These are phyloP conservation scores for Cyberlindnera xishuangbannaensis DNA, from an alignment of 805 yeast species.

Conservation along the genomic window DNA sequence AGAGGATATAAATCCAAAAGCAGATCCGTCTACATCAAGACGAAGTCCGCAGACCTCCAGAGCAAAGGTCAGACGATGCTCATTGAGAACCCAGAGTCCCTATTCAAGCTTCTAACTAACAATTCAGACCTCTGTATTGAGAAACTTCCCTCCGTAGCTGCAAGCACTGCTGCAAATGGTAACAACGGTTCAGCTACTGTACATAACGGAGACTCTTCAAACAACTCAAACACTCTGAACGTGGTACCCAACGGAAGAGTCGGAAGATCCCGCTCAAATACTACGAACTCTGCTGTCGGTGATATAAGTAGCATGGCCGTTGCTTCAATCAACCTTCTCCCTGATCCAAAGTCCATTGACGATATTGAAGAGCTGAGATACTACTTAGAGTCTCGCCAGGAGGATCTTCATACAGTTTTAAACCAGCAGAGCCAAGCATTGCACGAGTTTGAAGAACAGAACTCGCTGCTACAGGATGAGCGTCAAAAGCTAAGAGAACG, in stretches of 20 bases:
- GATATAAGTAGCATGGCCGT: slow-evolving; percentile 10
- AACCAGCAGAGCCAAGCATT: slow-evolving; percentile 29
- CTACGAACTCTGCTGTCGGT: slow-evolving; percentile 22
- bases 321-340: slow-evolving; percentile 8
- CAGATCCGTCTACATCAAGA: slow-evolving; percentile 35
- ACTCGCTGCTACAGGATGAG: slow-evolving; percentile 27
- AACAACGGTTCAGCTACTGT: slow-evolving; percentile 2
- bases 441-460: slow-evolving; percentile 36
- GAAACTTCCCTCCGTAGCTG: slow-evolving; percentile 27
- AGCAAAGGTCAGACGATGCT: slow-evolving; percentile 18
- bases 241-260: too few relatives aligned
- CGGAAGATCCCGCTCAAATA: slow-evolving; percentile 34
- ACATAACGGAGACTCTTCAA: too few relatives aligned
- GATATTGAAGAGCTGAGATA: slow-evolving; percentile 40
- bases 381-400: slow-evolving; percentile 36
- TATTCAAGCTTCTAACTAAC: slow-evolving; percentile 30
- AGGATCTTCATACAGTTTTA: slow-evolving; percentile 32
- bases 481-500: slow-evolving; percentile 34
- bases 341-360: slow-evolving; percentile 24
- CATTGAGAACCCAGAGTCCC: slow-evolving; percentile 33
- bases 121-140: slow-evolving; percentile 16
- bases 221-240: too few relatives aligned
- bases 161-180: slow-evolving; percentile 22
- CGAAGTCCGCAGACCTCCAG: slow-evolving; percentile 26
- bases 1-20: slow-evolving; percentile 37